These are phyloP conservation scores for Calycina herbarum DNA, from an alignment of 2,329 filamentous ascomycete species.

Conservation along the genomic window DNA sequence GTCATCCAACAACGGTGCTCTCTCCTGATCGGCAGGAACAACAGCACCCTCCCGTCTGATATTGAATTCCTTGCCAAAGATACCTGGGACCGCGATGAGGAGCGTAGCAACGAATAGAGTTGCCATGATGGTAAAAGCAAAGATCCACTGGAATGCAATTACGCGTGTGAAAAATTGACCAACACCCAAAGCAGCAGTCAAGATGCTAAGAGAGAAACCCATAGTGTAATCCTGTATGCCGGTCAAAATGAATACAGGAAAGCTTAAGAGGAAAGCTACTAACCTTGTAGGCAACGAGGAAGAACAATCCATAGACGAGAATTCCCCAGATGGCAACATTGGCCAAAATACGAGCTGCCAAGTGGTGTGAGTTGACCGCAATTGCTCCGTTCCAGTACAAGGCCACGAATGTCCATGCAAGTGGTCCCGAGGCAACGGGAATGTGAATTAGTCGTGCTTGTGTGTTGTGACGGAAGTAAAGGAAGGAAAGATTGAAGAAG, in stretches of 20 bases:
- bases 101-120: conserved; percentile 70
- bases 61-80: conserved; percentile 57
- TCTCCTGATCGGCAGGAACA: conserved; percentile 52
- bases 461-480: conserved; percentile 78
- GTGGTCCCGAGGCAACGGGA: conserved; percentile 71
- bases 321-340: conserved; percentile 89
- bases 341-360: conserved; percentile 75
- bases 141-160: conserved; percentile 88
- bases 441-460: conserved; percentile 75
- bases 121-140: conserved; percentile 80
- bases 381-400: conserved; percentile 89
- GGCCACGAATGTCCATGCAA: conserved; percentile 84
- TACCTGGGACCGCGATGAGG: conserved; percentile 62
- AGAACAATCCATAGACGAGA: conserved; percentile 73
- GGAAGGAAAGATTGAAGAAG: conserved; percentile 74
- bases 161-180: conserved; percentile 72
- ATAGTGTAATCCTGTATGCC: conserved; percentile 65
- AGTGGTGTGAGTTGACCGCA: conserved; percentile 66
- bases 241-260: conserved; percentile 7
- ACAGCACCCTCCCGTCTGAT: conserved; percentile 47
- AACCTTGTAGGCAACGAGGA: conserved; percentile 72
- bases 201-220: conserved; percentile 73
- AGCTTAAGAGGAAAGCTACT: conserved; percentile 19
- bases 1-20: conserved; percentile 61
- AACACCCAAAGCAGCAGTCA: conserved; percentile 74